Percentiles rank a stretch among this genome's conserved stretches.
These are phyloP conservation scores for Bipolaris zeicola DNA, from an alignment of 2,329 filamentous ascomycete genomes.

Conservation along the genomic window DNA sequence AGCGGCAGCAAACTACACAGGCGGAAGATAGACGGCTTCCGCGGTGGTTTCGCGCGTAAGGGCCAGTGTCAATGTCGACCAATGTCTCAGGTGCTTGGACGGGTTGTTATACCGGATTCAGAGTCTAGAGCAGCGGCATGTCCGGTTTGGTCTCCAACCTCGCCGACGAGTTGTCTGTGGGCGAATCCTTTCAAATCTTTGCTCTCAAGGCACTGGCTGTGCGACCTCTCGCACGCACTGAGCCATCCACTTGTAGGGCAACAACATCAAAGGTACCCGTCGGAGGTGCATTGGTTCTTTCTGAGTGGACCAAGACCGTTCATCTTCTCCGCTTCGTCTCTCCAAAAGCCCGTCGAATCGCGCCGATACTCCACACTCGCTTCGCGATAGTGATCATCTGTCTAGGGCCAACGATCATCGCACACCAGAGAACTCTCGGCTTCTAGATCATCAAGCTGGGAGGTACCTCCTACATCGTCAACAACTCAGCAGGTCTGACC, in stretches of 20 bases:
- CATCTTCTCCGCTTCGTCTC: not conserved
- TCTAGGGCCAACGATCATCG: conserved; percentile 12
- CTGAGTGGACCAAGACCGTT: conserved; percentile 2
- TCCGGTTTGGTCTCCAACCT: conserved; percentile 2
- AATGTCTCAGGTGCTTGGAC: conserved; percentile 3
- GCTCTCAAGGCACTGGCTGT: conserved; percentile 1
- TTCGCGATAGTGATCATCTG: conserved; percentile 2
- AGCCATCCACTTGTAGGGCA: conserved; percentile 1
- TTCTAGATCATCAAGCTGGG: not conserved
- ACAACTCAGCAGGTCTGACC: not conserved
- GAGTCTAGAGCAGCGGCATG: conserved; percentile 10
- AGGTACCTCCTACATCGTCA: not conserved
- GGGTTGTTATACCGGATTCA: conserved; percentile 8
- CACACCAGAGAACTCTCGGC: not conserved
- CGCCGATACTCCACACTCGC: conserved; percentile 9
- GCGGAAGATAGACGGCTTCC: conserved; percentile 4
- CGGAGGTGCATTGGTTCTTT: conserved; percentile 1
- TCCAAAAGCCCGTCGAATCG: conserved; percentile 1
- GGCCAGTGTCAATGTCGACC: conserved; percentile 1
- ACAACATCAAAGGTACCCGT: not conserved
- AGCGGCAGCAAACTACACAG: not conserved
- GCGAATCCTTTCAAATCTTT: conserved; percentile 3
- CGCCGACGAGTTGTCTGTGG: conserved; percentile 5
- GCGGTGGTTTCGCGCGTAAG: conserved; percentile 4
- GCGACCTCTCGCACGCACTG: conserved; percentile 1